Evolutionary conservation across 805 yeast species (phyloP).

Genomic region (Nakazawaea ambrosiae): DNA sequence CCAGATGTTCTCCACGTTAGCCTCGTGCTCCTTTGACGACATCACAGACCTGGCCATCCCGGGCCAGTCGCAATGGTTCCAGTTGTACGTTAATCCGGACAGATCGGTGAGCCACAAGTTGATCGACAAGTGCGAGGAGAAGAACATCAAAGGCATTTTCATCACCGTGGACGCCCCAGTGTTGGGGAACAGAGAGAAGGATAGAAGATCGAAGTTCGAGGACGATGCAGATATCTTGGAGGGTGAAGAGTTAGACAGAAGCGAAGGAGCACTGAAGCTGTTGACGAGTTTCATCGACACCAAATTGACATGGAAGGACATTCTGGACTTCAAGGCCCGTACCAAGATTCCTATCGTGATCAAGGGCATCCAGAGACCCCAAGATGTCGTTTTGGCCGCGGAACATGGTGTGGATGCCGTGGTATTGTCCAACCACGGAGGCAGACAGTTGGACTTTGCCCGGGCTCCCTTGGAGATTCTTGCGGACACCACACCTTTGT

Average conservation of each 20-base stretch:
- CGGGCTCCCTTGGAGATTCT: conserved; percentile 70
- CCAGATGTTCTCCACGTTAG: conserved; percentile 41
- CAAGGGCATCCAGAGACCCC: conserved; percentile 78
- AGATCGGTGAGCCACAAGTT: conserved; percentile 20
- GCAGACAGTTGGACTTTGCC: conserved; percentile 78
- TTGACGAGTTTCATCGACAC: conserved; percentile 62
- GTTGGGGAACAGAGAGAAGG: conserved; percentile 37
- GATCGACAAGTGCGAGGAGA: conserved; percentile 25
- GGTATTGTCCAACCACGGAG: conserved; percentile 84
- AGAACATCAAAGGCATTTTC: conserved; percentile 28
- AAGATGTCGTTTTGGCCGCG: conserved; percentile 69
- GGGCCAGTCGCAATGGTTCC: conserved; percentile 35
- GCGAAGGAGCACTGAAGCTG: conserved; percentile 82
- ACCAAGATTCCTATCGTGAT: conserved; percentile 52
- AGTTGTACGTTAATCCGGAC: conserved; percentile 30
- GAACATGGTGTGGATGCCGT: conserved; percentile 71
- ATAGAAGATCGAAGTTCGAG: conserved; percentile 34
- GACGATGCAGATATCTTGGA: conserved; percentile 48
- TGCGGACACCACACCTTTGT: conserved; percentile 57
- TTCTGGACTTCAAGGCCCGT: conserved; percentile 14
- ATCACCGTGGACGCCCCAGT: conserved; percentile 37
- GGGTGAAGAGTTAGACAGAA: conserved; percentile 63
- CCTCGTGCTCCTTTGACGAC: conserved; percentile 37
- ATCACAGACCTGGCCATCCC: conserved; percentile 30
- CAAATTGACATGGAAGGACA: conserved; percentile 15